A percentile compares a stretch with the other conserved stretches of the same genome.
Conservation (phyloP, 129 eudicot genomes). For the Apium graveolens region DNA sequence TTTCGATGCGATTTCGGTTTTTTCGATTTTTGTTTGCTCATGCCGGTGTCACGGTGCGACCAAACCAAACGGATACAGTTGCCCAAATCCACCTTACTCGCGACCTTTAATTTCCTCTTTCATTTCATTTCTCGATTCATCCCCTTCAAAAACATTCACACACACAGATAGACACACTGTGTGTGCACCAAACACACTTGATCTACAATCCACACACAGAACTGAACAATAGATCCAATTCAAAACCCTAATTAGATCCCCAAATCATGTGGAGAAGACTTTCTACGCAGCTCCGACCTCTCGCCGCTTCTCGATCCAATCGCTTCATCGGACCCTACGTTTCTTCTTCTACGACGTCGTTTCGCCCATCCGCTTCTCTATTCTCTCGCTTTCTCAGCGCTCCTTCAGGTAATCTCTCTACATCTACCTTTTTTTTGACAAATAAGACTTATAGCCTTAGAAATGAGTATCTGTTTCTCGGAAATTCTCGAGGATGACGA, state of each 20-base stretch:
- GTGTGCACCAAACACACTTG: constrained; percentile 10
- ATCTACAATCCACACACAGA: background rate
- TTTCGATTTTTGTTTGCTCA: too few relatives aligned
- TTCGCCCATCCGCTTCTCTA: constrained; percentile 23
- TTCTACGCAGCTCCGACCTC: constrained; percentile 21
- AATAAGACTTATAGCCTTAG: too few relatives aligned
- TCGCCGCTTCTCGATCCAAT: constrained; percentile 33
- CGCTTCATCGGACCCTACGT: constrained; percentile 8
- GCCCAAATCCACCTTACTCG: background rate
- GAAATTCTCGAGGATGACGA: too few relatives aligned
- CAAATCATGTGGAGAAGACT: constrained; percentile 7
- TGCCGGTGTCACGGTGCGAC: background rate
- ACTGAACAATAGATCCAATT: constrained; percentile 26
- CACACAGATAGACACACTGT: background rate
- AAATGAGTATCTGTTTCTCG: too few relatives aligned
- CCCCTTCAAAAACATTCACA: background rate
- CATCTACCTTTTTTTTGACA: too few relatives aligned
- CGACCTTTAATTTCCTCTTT: background rate
- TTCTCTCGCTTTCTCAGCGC: constrained; percentile 36
- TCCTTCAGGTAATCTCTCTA: constrained; percentile 34
- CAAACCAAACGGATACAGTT: background rate
- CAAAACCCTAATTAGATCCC: constrained; percentile 23
- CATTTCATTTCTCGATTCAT: constrained; percentile 2
- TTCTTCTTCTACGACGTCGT: constrained; percentile 26
- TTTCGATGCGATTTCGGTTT: too few relatives aligned